Conservation (phyloP, 306 rosid species). For the Echinosophora koreensis region DNA sequence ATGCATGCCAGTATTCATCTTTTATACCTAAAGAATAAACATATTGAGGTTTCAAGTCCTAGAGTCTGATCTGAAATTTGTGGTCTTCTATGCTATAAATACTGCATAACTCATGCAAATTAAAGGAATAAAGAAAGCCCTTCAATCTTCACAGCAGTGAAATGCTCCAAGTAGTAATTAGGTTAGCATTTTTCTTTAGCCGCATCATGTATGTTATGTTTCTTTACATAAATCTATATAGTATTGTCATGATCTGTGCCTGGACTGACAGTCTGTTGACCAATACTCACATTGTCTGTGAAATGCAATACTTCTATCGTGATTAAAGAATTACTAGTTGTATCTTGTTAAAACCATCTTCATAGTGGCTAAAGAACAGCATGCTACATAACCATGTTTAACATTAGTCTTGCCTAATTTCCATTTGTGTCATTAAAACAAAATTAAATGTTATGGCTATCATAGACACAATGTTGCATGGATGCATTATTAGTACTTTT, state of each 20-base stretch:
- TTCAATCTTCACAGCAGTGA: constrained; percentile 20
- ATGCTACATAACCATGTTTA: constrained; percentile 30
- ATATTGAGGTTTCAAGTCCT: constrained; percentile 24
- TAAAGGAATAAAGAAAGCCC: constrained; percentile 19
- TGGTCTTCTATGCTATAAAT: constrained; percentile 15
- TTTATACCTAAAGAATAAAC: constrained; percentile 13
- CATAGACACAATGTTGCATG: constrained; percentile 10
- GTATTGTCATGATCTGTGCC: background rate
- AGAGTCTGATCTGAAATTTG: constrained; percentile 14
- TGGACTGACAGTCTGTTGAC: constrained; percentile 12
- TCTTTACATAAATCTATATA: constrained; percentile 22
- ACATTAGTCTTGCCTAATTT: constrained; percentile 12
- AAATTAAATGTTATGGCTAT: background rate
- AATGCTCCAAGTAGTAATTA: constrained; percentile 22
- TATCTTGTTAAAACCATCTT: constrained; percentile 35
- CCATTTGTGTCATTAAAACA: constrained; percentile 13
- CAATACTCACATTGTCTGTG: constrained; percentile 17
- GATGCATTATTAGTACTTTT: constrained; percentile 20
- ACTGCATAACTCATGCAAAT: background rate
- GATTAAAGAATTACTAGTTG: constrained; percentile 30
- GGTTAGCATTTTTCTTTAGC: constrained; percentile 4
- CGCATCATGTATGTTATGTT: background rate
- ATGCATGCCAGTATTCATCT: constrained; percentile 5
- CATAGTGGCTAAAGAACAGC: background rate
- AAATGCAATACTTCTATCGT: constrained; percentile 32